Evolutionary conservation across 192 early-diverging fungal genomes (phyloP), one percentile per base, ranked within the genome.

Genomic region (Podochytrium sp.): DNA sequence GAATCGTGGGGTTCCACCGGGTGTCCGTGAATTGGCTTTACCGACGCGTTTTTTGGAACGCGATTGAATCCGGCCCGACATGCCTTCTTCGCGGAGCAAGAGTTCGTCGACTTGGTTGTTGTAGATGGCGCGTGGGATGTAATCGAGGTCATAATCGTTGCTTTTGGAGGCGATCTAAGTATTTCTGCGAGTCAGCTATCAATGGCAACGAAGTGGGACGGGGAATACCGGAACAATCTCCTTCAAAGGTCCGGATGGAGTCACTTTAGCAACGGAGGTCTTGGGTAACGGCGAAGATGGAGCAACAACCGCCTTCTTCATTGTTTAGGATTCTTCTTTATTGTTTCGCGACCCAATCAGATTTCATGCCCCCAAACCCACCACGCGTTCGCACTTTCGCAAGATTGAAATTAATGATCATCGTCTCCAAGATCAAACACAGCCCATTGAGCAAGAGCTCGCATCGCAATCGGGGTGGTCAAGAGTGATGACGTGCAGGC

Each of bases 81-180:
- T 49, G 10, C 77, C 78, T 65, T 85, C 85, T 47, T 86, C 79
- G 10, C 80, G 56, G 30, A 84, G 49, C 3, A 80, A 43, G 18
- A 85, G 60, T 35, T 85, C 84, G 33, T 70, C 41, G 3, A 86
- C 53, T 20, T 65, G 75, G 56, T 81, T 80, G 39, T 83, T 83
- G 56, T 80, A 80, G 35, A 83, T 81, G 34, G 85, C 83, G 16
- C 85, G 79, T 16, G 85, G 85, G n/a, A 86, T 69, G 55, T 47
- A 66, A 25, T 83, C 77, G 2, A 23, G 38, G 41, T 79, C 80
- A 50, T 79, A 78, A 69, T 86, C 85, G 16, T 79, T 86, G 34
- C 35, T 18, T 14, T 38, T 51, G 4, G 20, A 38, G 4, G 66
- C 27, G 14, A 69, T 33, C 66, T 69, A n/a, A n/a, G 66, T 32